These are phyloP conservation scores for Clathrospora elynae DNA, from an alignment of 2,329 filamentous ascomycete genomes.

Conservation along the genomic window DNA sequence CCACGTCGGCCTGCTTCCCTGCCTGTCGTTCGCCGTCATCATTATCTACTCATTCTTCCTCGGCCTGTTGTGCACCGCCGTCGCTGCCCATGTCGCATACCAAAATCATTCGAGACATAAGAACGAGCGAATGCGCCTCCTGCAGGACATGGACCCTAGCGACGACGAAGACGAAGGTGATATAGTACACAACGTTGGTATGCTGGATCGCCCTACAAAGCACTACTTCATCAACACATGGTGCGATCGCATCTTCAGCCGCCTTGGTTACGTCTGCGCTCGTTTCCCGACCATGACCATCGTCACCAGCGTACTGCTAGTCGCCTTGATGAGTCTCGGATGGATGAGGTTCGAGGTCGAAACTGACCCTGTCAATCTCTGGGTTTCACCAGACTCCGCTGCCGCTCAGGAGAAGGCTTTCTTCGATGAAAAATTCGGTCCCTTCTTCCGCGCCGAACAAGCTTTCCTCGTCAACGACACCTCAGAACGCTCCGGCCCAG, in stretches of 20 bases:
- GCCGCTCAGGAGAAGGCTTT: constrained; percentile 93
- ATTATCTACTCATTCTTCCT: constrained; percentile 81
- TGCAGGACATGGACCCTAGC: constrained; percentile 81
- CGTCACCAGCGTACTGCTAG: constrained; percentile 71
- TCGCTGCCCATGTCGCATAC: constrained; percentile 77
- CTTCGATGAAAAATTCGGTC: constrained; percentile 91
- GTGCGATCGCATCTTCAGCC: constrained; percentile 79
- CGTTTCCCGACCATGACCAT: constrained; percentile 87
- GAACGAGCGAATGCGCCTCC: constrained; percentile 79
- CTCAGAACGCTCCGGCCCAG: constrained; percentile 68
- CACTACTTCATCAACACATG: constrained; percentile 83
- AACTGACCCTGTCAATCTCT: constrained; percentile 85
- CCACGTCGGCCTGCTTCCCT: constrained; percentile 85
- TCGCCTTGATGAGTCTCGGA: constrained; percentile 80
- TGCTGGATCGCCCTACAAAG: constrained; percentile 77
- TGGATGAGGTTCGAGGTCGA: constrained; percentile 91
- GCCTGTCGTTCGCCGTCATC: constrained; percentile 90
- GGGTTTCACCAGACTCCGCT: constrained; percentile 93
- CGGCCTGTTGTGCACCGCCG: constrained; percentile 66
- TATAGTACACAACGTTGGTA: constrained; percentile 73
- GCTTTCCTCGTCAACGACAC: constrained; percentile 92
- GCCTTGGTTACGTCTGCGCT: constrained; percentile 79
- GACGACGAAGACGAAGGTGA: constrained; percentile 96
- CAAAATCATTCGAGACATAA: constrained; percentile 73
- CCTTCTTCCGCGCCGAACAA: constrained; percentile 94